These are phyloP conservation scores for Coemansia sp. DNA, from an alignment of 192 early-diverging fungal species.

Conservation along the genomic window DNA sequence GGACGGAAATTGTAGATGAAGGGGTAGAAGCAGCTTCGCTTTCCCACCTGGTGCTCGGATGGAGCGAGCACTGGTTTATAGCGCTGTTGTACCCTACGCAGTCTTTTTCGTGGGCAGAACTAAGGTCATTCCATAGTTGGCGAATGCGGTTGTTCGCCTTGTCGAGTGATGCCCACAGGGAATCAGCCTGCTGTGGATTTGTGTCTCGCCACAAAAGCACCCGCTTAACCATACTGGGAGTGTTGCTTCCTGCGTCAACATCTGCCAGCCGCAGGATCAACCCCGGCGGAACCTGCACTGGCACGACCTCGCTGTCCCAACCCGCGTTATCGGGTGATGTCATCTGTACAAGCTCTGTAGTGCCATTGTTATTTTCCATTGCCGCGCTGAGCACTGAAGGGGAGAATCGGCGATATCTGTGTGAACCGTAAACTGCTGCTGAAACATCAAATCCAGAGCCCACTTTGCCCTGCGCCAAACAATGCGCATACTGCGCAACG, in stretches of 20 bases:
- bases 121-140: slow-evolving; percentile 62
- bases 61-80: slow-evolving; percentile 52
- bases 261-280: slow-evolving; percentile 84
- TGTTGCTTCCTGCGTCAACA: slow-evolving; percentile 91
- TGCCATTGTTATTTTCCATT: slow-evolving; percentile 45
- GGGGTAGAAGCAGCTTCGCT: background rate
- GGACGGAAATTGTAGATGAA: background rate
- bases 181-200: slow-evolving; percentile 60
- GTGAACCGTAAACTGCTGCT: slow-evolving; percentile 87
- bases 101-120: slow-evolving; percentile 26
- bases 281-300: slow-evolving; percentile 69
- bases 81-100: slow-evolving; percentile 28
- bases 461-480: slow-evolving; percentile 97
- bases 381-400: slow-evolving; percentile 61
- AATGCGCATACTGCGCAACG: slow-evolving; percentile 87
- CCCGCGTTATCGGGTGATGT: slow-evolving; percentile 45
- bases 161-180: slow-evolving; percentile 56
- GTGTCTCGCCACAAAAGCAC: slow-evolving; percentile 81
- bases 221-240: slow-evolving; percentile 85
- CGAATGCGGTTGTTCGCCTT: slow-evolving; percentile 56
- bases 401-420: slow-evolving; percentile 81
- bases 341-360: slow-evolving; percentile 15
- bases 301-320: slow-evolving; percentile 69
- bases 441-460: slow-evolving; percentile 97
- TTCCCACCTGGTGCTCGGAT: slow-evolving; percentile 31